Base-by-base conservation (phyloP, 2,329 filamentous ascomycete species). In the Teratosphaeria destructans region DNA sequence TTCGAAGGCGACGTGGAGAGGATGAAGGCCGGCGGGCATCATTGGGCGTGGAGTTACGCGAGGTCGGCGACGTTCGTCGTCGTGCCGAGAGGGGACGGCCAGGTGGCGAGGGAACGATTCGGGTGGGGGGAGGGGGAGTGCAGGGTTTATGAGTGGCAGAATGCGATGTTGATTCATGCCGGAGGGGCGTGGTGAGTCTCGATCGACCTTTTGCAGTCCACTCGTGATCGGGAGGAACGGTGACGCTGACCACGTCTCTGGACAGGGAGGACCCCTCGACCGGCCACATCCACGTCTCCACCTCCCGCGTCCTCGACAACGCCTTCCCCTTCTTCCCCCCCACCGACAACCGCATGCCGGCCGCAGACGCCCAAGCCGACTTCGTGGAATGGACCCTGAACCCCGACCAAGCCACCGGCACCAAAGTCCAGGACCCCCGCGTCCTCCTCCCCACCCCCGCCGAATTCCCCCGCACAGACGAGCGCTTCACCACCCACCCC, bases 11-110 rank as follows among this genome's bases (percentile, higher is more conserved):
- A 70, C 52, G 57, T 67, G 0, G 74, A 74, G 11, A 64, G 73
- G 5, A 61, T 76, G 62, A 72, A 73, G 61, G 67, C 60, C 54
- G 74, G 74, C 12, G 74, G 74, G 3, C 73, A 76, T 56, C 72
- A 75, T 57, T 76, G 74, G 63, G 73, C 73, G 0, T 76, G 72
- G 72, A 47, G 43, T 57, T 57, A 26, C 29, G 47, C 11, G 35
- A 43, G 43, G 27, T 19, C 27, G 43, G 43, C 43, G 14, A 47
- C 43, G 3, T 47, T 47, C 16, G 43, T 47, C 12, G 43, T 47
- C 7, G 43, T 47, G 43, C 43, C 43, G 11, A 12, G 43, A 7
- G 43, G 43, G 11, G 43, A 19, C 14, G 43, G 43, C 14, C 19
- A 4, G 14, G n/a, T 47, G 43, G 43, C 43, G 43, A 47, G 43